phyloP scores from a whole-genome alignment of 2,329 filamentous ascomycete genomes.

The Didymella segeticola region DNA sequence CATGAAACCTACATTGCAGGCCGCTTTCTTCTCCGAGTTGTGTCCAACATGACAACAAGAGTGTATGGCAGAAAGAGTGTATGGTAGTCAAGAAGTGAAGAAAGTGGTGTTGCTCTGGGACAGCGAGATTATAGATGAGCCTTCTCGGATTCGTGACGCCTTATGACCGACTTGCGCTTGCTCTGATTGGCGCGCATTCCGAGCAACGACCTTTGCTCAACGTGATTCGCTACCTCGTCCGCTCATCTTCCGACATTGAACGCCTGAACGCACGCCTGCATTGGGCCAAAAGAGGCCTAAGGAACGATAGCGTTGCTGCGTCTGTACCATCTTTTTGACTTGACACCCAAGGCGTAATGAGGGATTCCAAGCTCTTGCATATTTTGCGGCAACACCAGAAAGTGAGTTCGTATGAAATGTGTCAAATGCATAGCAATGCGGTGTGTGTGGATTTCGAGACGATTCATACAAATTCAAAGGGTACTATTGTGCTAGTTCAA shows the following conservation, averaged over 20 bases:
- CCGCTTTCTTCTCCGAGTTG: constrained; percentile 47
- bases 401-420: not conserved
- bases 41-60: constrained; percentile 25
- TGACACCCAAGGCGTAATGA: too few relatives aligned
- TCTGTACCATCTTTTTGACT: not conserved
- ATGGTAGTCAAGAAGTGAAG: not conserved
- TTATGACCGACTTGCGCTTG: not conserved
- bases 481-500: not conserved
- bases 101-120: not conserved
- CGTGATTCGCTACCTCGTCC: too few relatives aligned
- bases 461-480: not conserved
- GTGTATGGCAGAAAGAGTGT: not conserved
- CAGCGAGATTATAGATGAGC: not conserved
- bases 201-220: too few relatives aligned
- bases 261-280: constrained; percentile 2
- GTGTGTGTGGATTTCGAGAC: not conserved
- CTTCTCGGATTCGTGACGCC: not conserved
- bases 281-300: not conserved
- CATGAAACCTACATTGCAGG: constrained; percentile 51
- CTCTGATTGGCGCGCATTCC: constrained; percentile 9
- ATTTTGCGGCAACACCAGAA: not conserved
- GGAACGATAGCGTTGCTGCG: not conserved
- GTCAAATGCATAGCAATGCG: not conserved
- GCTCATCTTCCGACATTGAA: not conserved
- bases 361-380: not conserved